Conservation (phyloP, 1,284 basidiomycete genomes). For the Wallemia hederae region DNA sequence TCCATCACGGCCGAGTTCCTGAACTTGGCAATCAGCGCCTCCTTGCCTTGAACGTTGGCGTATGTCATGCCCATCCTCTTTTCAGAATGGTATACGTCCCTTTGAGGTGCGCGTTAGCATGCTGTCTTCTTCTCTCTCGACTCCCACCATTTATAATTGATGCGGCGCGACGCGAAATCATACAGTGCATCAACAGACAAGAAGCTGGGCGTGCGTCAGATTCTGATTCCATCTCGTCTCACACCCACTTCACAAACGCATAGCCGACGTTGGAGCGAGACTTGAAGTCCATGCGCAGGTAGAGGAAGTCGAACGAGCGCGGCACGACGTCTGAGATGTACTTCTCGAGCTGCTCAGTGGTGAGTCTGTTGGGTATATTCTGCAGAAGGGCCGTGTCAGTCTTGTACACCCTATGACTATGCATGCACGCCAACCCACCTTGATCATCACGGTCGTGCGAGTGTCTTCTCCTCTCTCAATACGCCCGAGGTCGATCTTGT, state of each 20-base stretch:
- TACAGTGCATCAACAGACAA: slow-evolving; percentile 35
- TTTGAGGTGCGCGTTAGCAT: slow-evolving; percentile 11
- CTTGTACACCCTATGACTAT: not conserved
- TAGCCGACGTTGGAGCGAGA: slow-evolving; percentile 17
- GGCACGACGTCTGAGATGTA: not conserved
- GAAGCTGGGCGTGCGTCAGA: slow-evolving; percentile 30
- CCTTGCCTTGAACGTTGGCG: slow-evolving; percentile 61
- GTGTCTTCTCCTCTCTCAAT: slow-evolving; percentile 49
- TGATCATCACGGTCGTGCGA: slow-evolving; percentile 27
- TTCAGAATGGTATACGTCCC: slow-evolving; percentile 64
- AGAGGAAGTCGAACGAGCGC: slow-evolving; percentile 38
- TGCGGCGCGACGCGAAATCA: slow-evolving; percentile 33
- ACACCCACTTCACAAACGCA: slow-evolving; percentile 1
- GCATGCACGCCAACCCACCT: not conserved
- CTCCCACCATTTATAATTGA: slow-evolving; percentile 38
- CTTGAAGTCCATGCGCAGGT: slow-evolving; percentile 48
- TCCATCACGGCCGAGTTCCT: slow-evolving; percentile 30
- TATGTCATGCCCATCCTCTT: slow-evolving; percentile 63
- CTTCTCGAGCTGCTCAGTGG: not conserved
- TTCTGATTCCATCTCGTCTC: not conserved
- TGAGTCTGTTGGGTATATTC: slow-evolving; percentile 49
- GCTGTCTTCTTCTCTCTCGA: not conserved
- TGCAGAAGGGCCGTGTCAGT: slow-evolving; percentile 34
- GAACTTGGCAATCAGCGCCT: slow-evolving; percentile 33
- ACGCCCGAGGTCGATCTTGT: slow-evolving; percentile 33